Percentiles rank a stretch among this genome's conserved stretches.
Conservation (phyloP, 2,329 filamentous ascomycete genomes). For the Graphium sp. region DNA sequence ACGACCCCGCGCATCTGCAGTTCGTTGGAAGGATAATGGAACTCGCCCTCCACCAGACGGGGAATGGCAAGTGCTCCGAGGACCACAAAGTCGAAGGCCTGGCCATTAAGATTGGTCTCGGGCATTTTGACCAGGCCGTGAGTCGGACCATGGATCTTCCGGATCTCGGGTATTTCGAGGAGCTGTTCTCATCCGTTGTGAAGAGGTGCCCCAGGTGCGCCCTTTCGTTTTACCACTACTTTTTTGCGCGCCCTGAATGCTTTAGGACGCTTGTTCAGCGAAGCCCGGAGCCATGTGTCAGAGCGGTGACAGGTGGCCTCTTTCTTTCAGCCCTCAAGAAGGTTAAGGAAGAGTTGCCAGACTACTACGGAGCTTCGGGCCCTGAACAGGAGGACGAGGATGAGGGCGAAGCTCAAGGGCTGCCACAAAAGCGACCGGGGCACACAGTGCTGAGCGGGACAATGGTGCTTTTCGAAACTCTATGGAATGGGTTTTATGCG, state of each 20-base stretch:
- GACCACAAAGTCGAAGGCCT: constrained; percentile 27
- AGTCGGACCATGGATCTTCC: constrained; percentile 53
- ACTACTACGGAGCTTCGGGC: constrained; percentile 22
- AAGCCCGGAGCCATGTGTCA: constrained; percentile 38
- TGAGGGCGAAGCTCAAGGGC: no score
- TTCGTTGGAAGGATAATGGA: constrained; percentile 50
- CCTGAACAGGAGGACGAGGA: constrained; percentile 15
- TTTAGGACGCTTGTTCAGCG: constrained; percentile 50
- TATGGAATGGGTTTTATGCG: constrained; percentile 48
- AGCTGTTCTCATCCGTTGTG: constrained; percentile 28
- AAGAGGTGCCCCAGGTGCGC: constrained; percentile 35
- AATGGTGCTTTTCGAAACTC: constrained; percentile 29
- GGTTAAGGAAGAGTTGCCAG: constrained; percentile 30
- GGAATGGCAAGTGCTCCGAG: constrained; percentile 18
- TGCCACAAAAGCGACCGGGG: no score
- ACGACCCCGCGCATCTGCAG: constrained; percentile 51
- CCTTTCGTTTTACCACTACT: constrained; percentile 43
- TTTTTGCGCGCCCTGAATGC: constrained; percentile 32
- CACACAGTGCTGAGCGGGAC: constrained; percentile 18
- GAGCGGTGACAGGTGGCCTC: constrained; percentile 30
- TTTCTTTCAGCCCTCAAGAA: constrained; percentile 33
- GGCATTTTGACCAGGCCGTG: constrained; percentile 61
- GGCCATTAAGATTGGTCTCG: constrained; percentile 37
- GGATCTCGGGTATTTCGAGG: constrained; percentile 39
- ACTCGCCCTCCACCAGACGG: constrained; percentile 21